These are phyloP conservation scores for Quercus tomentella DNA, from an alignment of 331 rosid species.

Conservation along the genomic window DNA sequence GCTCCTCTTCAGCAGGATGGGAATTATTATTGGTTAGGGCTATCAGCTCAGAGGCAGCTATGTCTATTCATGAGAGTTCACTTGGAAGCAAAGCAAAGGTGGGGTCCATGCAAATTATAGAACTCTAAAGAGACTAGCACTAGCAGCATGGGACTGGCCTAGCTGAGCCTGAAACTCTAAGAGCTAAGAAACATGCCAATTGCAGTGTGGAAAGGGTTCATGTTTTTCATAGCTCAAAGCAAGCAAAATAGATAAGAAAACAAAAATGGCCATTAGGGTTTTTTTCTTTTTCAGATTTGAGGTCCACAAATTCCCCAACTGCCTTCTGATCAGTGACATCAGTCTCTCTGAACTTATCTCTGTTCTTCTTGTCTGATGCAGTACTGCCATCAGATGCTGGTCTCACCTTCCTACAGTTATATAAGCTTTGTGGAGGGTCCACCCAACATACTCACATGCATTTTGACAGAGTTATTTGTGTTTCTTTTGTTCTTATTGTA, in stretches of 20 bases:
- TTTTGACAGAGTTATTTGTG: background rate
- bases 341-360: conserved; percentile 6
- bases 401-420: conserved; percentile 21
- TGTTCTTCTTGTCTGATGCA: background rate
- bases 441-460: conserved; percentile 50
- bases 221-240: background rate
- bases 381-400: conserved; percentile 43
- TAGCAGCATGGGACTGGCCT: no score
- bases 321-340: no score
- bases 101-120: conserved; percentile 1
- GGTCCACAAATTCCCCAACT: background rate
- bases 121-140: no score
- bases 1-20: no score
- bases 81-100: conserved; percentile 17
- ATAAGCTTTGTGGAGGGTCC: conserved; percentile 23
- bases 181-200: conserved; percentile 16
- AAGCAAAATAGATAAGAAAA: background rate
- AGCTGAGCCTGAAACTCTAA: no score
- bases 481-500: background rate
- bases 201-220: conserved; percentile 11
- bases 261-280: background rate
- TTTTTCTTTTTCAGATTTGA: background rate
- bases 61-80: no score
- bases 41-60: no score
- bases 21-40: no score